These are phyloP conservation scores for Spergularia azorica DNA, from an alignment of 179 eudicot genomes.

Conservation along the genomic window DNA sequence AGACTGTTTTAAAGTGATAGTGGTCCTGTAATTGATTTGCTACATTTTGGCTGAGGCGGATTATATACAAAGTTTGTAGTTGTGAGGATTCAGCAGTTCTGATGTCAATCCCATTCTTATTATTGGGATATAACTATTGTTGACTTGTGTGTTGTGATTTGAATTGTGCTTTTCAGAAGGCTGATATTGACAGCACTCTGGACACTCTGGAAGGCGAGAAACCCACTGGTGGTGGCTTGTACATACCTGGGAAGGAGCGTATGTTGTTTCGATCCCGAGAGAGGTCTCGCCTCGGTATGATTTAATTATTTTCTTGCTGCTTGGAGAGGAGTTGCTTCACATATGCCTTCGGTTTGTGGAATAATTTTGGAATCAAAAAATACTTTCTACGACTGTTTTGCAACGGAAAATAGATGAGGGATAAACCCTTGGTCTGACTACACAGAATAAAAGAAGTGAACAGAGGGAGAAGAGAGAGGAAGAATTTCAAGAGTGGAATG, in stretches of 20 bases:
- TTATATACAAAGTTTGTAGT: too few relatives aligned
- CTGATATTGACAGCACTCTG: conserved; percentile 42
- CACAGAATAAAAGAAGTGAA: too few relatives aligned
- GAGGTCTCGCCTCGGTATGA: conserved; percentile 79
- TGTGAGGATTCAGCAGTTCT: too few relatives aligned
- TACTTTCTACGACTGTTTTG: neutral
- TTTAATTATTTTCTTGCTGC: neutral
- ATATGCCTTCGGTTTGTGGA: too few relatives aligned
- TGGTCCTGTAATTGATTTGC: too few relatives aligned
- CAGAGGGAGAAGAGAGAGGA: too few relatives aligned
- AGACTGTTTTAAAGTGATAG: too few relatives aligned
- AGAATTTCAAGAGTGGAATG: too few relatives aligned
- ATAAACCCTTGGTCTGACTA: too few relatives aligned
- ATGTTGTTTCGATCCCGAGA: conserved; percentile 64
- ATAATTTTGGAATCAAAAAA: neutral
- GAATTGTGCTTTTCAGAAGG: conserved; percentile 13
- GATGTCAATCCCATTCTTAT: neutral
- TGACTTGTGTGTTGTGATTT: neutral
- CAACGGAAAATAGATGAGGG: neutral
- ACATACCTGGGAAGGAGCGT: conserved; percentile 69
- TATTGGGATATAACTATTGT: neutral
- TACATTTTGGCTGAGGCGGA: too few relatives aligned
- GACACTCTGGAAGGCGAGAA: conserved; percentile 62
- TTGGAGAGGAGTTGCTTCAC: neutral
- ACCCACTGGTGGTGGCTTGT: conserved; percentile 56